These are phyloP conservation scores for Sesbania bispinosa DNA, from an alignment of 306 rosid genomes.

Conservation along the genomic window DNA sequence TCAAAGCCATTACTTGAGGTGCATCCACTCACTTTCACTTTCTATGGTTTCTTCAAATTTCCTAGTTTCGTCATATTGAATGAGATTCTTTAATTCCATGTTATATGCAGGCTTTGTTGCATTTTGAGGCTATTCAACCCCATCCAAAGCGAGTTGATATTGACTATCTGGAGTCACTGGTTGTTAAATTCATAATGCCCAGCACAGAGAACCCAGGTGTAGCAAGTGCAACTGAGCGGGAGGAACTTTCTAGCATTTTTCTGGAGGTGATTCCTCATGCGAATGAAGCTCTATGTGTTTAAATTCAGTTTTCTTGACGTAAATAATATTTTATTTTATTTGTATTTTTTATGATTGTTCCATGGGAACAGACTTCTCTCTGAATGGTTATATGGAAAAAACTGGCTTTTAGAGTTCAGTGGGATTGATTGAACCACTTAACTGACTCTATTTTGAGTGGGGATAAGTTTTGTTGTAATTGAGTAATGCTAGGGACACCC, in stretches of 20 bases:
- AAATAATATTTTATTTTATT: neutral
- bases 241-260: conserved; percentile 84
- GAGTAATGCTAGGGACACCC: neutral
- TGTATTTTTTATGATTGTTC: neutral
- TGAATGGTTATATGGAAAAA: neutral
- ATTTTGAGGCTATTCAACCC: conserved; percentile 83
- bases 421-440: neutral
- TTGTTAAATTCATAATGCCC: conserved; percentile 71
- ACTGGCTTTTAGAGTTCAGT: neutral
- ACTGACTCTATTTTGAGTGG: too few relatives aligned
- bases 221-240: conserved; percentile 71
- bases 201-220: conserved; percentile 49
- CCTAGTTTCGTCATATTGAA: neutral
- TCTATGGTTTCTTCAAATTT: neutral
- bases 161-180: conserved; percentile 68
- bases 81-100: conserved; percentile 21
- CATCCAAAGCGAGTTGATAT: conserved; percentile 69
- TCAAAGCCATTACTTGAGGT: conserved; percentile 88
- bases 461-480: neutral
- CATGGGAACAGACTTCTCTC: neutral
- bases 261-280: conserved; percentile 56
- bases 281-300: neutral
- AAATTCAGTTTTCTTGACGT: neutral
- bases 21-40: too few relatives aligned
- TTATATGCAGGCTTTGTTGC: conserved; percentile 71